Evolutionary conservation across 352 stramenopile genomes (phyloP), one percentile per base, ranked within the genome.

Genomic region (Pythium volutum): DNA sequence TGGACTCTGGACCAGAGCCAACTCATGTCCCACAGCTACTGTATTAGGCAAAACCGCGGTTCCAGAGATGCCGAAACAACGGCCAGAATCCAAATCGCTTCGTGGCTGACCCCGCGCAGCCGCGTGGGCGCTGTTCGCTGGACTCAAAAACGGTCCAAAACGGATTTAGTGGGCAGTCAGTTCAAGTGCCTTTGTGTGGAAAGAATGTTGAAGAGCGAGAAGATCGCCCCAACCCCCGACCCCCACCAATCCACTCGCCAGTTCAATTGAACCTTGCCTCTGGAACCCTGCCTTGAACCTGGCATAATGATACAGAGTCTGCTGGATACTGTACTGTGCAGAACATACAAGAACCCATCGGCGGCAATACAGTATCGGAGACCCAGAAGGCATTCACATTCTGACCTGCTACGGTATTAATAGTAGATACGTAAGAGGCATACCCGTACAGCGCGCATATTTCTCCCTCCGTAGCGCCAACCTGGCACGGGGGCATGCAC

Each of bases 181-280:
- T 65, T 64, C 57, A 64, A 42, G 42, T 27, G 55, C 14, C n/a
- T 31, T 16, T 11, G 46, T 22, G 23, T 16, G 43, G 25, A 48
- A 16, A 61, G 57, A 64, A 53, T 55, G 57, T 64, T 64, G 57
- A 64, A 64, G 57, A n/a, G 20, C 47, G 51, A n/a, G n/a, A 64
- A 64, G 57, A 64, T 64, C 57, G 57, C 25, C 48, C 31, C 22
- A 8, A 23, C 43, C 4, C 43, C 15, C 29, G 11, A 16, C 9
- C 27, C 46, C 53, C 12, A 20, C 50, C 52, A 54, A 59, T 48
- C 58, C 52, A 33, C 58, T 65, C 48, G 58, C 58, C 58, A 65
- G 58, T 65, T 65, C 58, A 52, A 26, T 12, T 20, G 12, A 36
- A n/a, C n/a, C n/a, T n/a, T n/a, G n/a, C n/a, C n/a, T n/a, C 43